phyloP scores from a whole-genome alignment of 257 asterid genomes.

The Lycium barbarum region DNA sequence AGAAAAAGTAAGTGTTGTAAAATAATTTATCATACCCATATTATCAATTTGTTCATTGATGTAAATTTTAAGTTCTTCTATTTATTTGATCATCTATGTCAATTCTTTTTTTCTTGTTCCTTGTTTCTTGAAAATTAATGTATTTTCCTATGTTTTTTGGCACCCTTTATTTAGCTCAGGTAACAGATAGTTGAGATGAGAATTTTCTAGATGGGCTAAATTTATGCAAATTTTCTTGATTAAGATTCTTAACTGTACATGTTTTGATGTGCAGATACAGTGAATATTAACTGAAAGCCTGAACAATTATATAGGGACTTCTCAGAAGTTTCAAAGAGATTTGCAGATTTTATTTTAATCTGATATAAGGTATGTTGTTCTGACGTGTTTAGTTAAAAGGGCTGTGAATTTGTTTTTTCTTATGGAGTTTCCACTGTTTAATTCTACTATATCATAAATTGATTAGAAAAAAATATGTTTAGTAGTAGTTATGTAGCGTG shows the following conservation, averaged over 20 bases:
- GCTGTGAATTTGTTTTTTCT: not conserved
- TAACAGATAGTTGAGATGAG: not conserved
- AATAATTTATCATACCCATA: not conserved
- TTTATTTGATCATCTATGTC: not conserved
- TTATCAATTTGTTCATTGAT: not conserved
- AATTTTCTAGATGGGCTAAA: not conserved
- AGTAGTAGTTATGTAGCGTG: not conserved
- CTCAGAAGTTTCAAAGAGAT: not conserved
- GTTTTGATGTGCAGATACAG: not conserved
- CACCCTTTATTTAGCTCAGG: constrained; percentile 9
- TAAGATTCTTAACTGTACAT: not conserved
- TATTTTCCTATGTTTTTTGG: not conserved
- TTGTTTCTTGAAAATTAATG: not conserved
- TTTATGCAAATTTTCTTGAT: not conserved
- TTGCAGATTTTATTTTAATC: not conserved
- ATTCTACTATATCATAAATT: not conserved
- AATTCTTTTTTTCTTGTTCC: too few relatives aligned
- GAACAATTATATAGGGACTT: not conserved
- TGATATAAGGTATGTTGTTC: not conserved
- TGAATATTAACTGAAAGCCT: not conserved
- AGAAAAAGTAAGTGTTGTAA: too few relatives aligned
- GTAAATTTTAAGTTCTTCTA: not conserved
- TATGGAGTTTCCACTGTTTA: not conserved
- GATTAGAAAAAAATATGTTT: not conserved
- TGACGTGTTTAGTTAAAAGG: not conserved